These are phyloP conservation scores for Polytolypa hystricis DNA, from an alignment of 2,329 filamentous ascomycete species.

Conservation along the genomic window DNA sequence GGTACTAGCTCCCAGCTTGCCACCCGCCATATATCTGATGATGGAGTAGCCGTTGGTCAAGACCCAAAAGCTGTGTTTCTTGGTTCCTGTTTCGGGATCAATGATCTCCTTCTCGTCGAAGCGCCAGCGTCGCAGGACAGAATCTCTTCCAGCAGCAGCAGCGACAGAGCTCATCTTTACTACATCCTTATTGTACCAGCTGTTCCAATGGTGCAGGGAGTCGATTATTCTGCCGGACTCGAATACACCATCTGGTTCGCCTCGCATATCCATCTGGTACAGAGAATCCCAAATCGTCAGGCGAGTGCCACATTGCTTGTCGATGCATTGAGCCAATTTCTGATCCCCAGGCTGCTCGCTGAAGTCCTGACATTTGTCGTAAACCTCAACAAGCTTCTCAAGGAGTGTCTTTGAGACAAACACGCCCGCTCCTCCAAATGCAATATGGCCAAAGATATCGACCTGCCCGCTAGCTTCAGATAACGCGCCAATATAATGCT, in stretches of 20 bases:
- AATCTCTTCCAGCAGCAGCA: constrained; percentile 30
- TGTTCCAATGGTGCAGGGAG: constrained; percentile 35
- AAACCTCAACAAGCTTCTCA: constrained; percentile 26
- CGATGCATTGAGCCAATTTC: constrained; percentile 34
- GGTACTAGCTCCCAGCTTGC: constrained; percentile 25
- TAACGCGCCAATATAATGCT: constrained; percentile 33
- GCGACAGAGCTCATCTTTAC: constrained; percentile 34
- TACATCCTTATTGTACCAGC: constrained; percentile 35
- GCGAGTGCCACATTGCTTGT: constrained; percentile 28
- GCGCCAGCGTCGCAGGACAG: constrained; percentile 34
- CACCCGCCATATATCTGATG: constrained; percentile 31
- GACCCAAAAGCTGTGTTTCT: constrained; percentile 31
- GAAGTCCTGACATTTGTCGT: constrained; percentile 33
- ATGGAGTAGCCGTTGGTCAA: constrained; percentile 35
- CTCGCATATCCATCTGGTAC: constrained; percentile 35
- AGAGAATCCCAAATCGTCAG: constrained; percentile 33
- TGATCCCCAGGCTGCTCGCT: constrained; percentile 34
- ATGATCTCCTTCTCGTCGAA: constrained; percentile 31
- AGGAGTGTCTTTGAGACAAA: constrained; percentile 33
- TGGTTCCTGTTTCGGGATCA: constrained; percentile 24
- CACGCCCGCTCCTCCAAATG: constrained; percentile 35
- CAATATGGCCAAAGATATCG: constrained; percentile 33
- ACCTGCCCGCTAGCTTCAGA: constrained; percentile 35
- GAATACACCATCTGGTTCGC: constrained; percentile 31
- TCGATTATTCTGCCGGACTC: constrained; percentile 35